Base-by-base conservation (phyloP, 257 asterid species). In the Marsdenia floribunda region DNA sequence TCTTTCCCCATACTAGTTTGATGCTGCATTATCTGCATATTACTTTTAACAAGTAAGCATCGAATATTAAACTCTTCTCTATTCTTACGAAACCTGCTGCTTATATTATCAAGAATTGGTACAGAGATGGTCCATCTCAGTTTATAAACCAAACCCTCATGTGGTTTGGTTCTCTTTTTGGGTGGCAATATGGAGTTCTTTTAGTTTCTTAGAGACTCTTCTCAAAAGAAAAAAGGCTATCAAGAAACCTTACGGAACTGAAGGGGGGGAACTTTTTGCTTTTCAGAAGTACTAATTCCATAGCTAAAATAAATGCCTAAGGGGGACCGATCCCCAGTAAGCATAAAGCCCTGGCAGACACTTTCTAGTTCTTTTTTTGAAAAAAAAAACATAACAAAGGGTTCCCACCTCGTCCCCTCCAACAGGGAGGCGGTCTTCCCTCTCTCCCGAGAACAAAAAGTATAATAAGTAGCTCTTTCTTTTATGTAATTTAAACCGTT, bases 291-390 rank as follows among this genome's bases (percentile, higher is more conserved):
- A 26, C 67, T 13, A 60, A 11, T 29, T 21, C 16, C 67, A 60
- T 38, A 26, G 42, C 67, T 60, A 60, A 60, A 26, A 13, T 38
- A 60, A 26, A 60, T 13, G 60, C 11, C 26, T 3, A 54, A 54
- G 3, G 24, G 67, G 67, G 42, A 26, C 67, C 40, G 6, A 60
- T 60, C 13, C 29, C 29, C 22, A 33, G n/a, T 5, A 5, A 65
- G 49, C 70, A 65, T 29, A 65, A 38, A 65, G 50, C 70, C 15
- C 40, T 65, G 70, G 29, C 50, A 65, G 16, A 65, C 49, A 24
- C 70, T 65, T 65, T 65, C 49, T 65, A 37, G 70, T 38, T 64
- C 33, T 35, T 64, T 44, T 44, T 29, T 29, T 29, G n/a, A 29
- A 29, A 29, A 29, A 29, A 29, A 1, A 44, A 5, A 44, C 49